Evolutionary conservation across 345 rosid species (phyloP), one percentile per base, ranked within the genome.

Genomic region (Sonneratia caseolaris): DNA sequence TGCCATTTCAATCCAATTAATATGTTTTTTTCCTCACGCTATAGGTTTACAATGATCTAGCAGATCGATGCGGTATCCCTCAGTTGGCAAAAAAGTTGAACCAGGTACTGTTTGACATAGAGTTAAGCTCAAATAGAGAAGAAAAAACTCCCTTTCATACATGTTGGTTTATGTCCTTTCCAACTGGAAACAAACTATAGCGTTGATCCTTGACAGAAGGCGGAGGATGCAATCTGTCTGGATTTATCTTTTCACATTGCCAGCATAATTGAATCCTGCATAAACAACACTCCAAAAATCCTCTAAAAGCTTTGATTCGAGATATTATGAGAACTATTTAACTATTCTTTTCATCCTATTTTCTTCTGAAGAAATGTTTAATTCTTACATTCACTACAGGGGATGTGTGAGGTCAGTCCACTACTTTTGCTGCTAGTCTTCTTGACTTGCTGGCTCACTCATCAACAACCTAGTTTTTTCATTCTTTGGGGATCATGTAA

Each of bases 31-130:
- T 72, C 22, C 56, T 66, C 32, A 27, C 1, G 32, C 67, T 71
- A 22, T 65, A 94, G 97, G 91, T 83, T 49, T 94, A 94, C 82
- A 90, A 80, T 70, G 86, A 87, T 80, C 82, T 94, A n/a, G 87
- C 87, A n/a, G 98, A 91, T 82, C 89, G 93, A 19, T 91, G 96
- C 86, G 98, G 98, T 51, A 84, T 91, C 77, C 92, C 97, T 73
- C 97, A 94, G 75, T 61, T 91, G 81, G 98, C 97, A 48, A 94
- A 91, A 84, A 94, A 90, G 79, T 82, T 94, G 85, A 94, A 94
- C 76, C 96, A 90, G 93, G 98, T 91, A 85, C 64, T 79, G 68
- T 48, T n/a, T 22, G 69, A 67, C 38, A 4, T 6, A 67, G 69
- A 66, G 38, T 3, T 67, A 38, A 13, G 32, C 40, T 42, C 35